phyloP scores from a whole-genome alignment of 306 rosid genomes.

The Luffa acutangula region DNA sequence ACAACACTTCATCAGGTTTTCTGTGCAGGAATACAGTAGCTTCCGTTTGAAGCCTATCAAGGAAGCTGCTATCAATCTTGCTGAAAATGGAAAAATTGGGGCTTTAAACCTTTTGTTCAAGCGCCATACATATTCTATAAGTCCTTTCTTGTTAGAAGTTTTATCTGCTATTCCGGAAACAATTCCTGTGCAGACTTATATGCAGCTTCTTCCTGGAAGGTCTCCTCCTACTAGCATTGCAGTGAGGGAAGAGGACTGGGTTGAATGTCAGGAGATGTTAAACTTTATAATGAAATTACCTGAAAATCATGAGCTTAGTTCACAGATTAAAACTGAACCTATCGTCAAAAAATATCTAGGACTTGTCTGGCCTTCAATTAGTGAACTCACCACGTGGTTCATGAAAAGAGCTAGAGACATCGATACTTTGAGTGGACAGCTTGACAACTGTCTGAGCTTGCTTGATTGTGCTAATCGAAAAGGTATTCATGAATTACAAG shows the following conservation, averaged over 20 bases:
- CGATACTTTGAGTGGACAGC: constrained; percentile 80
- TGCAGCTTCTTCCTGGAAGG: constrained; percentile 93
- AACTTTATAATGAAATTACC: constrained; percentile 36
- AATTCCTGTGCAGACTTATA: constrained; percentile 70
- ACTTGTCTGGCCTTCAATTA: constrained; percentile 66
- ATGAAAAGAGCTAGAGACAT: constrained; percentile 67
- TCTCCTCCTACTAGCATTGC: constrained; percentile 64
- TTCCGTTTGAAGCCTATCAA: constrained; percentile 69
- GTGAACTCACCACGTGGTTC: constrained; percentile 71
- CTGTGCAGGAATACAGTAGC: constrained; percentile 84
- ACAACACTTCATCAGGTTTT: constrained; percentile 83
- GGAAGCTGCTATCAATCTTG: constrained; percentile 68
- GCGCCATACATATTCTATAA: constrained; percentile 83
- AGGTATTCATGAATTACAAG: constrained; percentile 67
- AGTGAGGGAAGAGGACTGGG: constrained; percentile 95
- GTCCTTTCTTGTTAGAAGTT: constrained; percentile 58
- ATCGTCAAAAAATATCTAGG: constrained; percentile 63
- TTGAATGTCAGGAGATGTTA: constrained; percentile 82
- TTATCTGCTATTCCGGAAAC: constrained; percentile 92
- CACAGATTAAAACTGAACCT: constrained; percentile 73
- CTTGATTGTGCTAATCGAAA: constrained; percentile 67
- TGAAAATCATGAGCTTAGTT: constrained; percentile 31
- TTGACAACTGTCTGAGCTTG: constrained; percentile 71
- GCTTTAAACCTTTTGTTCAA: constrained; percentile 82
- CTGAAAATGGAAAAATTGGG: constrained; percentile 91